Percentiles rank a stretch among this genome's conserved stretches.
Evolutionary conservation across 2,329 filamentous ascomycete species (phyloP).

Genomic region (Xylariaceae sp.): DNA sequence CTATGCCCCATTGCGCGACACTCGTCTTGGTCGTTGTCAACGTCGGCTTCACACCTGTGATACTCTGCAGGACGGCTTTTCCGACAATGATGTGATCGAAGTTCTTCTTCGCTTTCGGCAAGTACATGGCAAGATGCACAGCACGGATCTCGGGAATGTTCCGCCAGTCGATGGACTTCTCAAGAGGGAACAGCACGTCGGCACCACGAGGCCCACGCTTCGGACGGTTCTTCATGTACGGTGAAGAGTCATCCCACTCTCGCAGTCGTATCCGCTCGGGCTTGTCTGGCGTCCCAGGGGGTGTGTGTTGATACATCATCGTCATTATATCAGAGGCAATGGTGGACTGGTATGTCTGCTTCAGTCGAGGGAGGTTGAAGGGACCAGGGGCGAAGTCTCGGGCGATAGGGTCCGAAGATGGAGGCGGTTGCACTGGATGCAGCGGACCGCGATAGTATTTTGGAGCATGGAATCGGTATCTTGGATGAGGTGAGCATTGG

Average conservation of each 20-base stretch:
- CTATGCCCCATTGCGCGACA: constrained; percentile 78
- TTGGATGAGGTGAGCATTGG: constrained; percentile 45
- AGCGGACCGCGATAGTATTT: constrained; percentile 94
- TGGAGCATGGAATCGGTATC: constrained; percentile 94
- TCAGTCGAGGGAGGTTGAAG: constrained; percentile 84
- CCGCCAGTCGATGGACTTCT: constrained; percentile 76
- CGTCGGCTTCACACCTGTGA: constrained; percentile 77
- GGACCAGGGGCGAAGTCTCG: constrained; percentile 89
- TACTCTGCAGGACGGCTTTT: constrained; percentile 82
- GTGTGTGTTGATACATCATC: constrained; percentile 84
- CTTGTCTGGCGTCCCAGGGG: constrained; percentile 71
- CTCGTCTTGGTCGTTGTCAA: constrained; percentile 74
- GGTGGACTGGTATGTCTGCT: constrained; percentile 89
- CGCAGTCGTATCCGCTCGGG: constrained; percentile 72
- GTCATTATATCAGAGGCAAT: constrained; percentile 88
- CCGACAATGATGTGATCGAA: constrained; percentile 81
- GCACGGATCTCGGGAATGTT: constrained; percentile 85
- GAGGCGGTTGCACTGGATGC: constrained; percentile 90
- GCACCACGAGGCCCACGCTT: constrained; percentile 84
- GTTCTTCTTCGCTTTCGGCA: constrained; percentile 74
- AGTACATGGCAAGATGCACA: constrained; percentile 79
- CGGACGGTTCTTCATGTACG: constrained; percentile 92
- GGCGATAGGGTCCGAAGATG: constrained; percentile 83
- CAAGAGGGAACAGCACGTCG: constrained; percentile 73
- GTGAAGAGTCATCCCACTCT: constrained; percentile 86